These are phyloP conservation scores for Chlorella sp. DNA, from an alignment of 139 green algal species.

Conservation along the genomic window DNA sequence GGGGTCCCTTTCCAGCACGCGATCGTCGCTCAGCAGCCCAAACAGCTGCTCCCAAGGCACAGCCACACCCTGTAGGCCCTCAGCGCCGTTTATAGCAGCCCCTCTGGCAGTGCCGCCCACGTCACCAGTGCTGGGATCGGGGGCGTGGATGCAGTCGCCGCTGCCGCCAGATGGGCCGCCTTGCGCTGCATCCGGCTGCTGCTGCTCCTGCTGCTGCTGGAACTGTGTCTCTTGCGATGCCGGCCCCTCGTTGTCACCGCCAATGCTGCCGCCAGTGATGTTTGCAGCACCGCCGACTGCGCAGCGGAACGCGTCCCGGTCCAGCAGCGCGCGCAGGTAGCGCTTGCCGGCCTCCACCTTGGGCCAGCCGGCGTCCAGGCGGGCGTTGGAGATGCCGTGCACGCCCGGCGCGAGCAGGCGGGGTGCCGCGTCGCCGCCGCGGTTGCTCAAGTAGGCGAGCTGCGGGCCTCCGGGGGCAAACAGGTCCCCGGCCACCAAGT, in stretches of 20 bases:
- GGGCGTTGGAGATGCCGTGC: conserved; percentile 29
- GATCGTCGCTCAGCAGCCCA: conserved; percentile 18
- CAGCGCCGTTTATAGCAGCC: too few relatives aligned
- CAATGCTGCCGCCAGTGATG: background rate
- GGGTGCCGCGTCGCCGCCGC: background rate
- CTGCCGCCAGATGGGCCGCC: background rate
- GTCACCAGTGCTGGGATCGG: background rate
- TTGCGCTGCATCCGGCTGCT: background rate
- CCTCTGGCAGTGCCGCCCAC: background rate
- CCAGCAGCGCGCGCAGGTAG: background rate
- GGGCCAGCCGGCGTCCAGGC: conserved; percentile 24
- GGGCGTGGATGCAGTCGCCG: background rate
- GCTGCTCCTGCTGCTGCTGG: background rate
- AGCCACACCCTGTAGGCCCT: too few relatives aligned
- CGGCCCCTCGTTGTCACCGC: background rate
- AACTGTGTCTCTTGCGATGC: background rate
- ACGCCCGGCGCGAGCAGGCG: conserved; percentile 11
- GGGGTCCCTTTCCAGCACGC: conserved; percentile 1
- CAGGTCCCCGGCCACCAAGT: conserved; percentile 26
- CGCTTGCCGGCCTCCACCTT: conserved; percentile 7
- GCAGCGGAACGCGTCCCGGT: background rate
- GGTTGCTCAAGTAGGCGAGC: conserved; percentile 29
- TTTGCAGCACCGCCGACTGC: background rate
- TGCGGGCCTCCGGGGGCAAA: background rate
- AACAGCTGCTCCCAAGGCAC: conserved; percentile 32